Percentiles rank a stretch among this genome's conserved stretches.
phyloP scores from a whole-genome alignment of 2,329 filamentous ascomycete species.

The Podosphaera aphanis region DNA sequence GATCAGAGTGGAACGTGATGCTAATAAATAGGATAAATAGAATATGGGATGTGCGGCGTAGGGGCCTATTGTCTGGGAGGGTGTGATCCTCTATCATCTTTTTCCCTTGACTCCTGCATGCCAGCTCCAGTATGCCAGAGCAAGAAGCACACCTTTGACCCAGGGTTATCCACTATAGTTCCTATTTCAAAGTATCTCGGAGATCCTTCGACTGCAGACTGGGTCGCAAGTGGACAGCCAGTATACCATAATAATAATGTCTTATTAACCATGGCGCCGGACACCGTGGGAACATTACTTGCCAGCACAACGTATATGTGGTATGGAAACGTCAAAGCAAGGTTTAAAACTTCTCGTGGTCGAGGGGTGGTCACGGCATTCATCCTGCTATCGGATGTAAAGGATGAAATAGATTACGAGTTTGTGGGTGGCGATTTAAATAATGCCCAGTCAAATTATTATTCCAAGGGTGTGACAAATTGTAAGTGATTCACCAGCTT shows the following conservation, averaged over 20 bases:
- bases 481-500: constrained; percentile 34
- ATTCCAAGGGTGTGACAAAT: constrained; percentile 78
- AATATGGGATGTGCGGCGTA: constrained; percentile 79
- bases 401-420: constrained; percentile 97
- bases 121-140: constrained; percentile 63
- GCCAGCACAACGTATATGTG: constrained; percentile 75
- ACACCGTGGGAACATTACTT: constrained; percentile 69
- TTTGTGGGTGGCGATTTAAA: constrained; percentile 63
- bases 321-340: constrained; percentile 84
- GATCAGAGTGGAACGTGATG: not conserved
- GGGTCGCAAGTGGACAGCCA: constrained; percentile 67
- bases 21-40: constrained; percentile 21
- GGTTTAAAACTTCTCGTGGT: constrained; percentile 63
- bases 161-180: constrained; percentile 38
- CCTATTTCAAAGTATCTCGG: constrained; percentile 68
- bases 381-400: constrained; percentile 82
- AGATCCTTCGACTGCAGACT: constrained; percentile 56
- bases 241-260: constrained; percentile 43
- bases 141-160: constrained; percentile 49
- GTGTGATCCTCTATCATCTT: constrained; percentile 73
- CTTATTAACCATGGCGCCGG: constrained; percentile 70
- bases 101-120: constrained; percentile 61
- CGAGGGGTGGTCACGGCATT: constrained; percentile 89
- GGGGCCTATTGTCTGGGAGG: constrained; percentile 91
- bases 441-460: constrained; percentile 81